phyloP scores from a whole-genome alignment of 1,284 basidiomycete genomes.

The Ceratobasidium sp. region DNA sequence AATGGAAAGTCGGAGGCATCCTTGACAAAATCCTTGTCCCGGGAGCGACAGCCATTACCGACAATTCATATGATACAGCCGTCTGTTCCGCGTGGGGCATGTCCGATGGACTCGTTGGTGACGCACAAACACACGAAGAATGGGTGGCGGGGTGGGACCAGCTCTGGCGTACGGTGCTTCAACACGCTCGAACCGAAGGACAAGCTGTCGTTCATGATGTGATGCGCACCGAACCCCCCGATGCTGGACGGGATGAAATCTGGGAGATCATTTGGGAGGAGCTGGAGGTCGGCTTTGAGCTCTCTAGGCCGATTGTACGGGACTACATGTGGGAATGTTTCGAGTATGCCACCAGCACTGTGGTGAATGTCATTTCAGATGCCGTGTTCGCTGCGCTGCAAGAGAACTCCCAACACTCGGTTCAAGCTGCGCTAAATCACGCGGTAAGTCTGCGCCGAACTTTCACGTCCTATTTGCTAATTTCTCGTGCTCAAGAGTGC shows the following conservation, averaged over 20 bases:
- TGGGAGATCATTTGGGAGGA: conserved; percentile 41
- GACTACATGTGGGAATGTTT: conserved; percentile 41
- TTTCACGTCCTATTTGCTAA: not conserved
- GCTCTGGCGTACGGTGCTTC: conserved; percentile 37
- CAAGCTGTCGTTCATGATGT: conserved; percentile 35
- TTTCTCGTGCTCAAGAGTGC: conserved; percentile 4
- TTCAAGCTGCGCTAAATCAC: conserved; percentile 25
- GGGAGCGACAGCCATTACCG: conserved; percentile 35
- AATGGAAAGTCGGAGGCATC: conserved; percentile 41
- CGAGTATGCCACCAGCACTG: conserved; percentile 34
- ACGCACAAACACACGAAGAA: conserved; percentile 37
- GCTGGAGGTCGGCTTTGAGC: conserved; percentile 27
- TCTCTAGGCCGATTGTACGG: conserved; percentile 31
- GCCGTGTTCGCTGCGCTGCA: conserved; percentile 28
- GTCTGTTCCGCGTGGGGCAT: conserved; percentile 40
- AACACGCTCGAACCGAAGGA: conserved; percentile 37
- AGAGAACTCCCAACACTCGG: conserved; percentile 29
- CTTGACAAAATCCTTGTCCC: conserved; percentile 35
- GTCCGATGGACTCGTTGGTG: conserved; percentile 27
- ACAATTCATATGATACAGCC: conserved; percentile 33
- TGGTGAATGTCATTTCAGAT: conserved; percentile 37
- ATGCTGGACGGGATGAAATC: conserved; percentile 40
- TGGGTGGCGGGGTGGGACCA: conserved; percentile 38
- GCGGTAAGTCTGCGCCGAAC: conserved; percentile 10
- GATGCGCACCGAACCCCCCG: conserved; percentile 16